These are phyloP conservation scores for Emmonsiellopsis sp. DNA, from an alignment of 2,329 filamentous ascomycete genomes.

Conservation along the genomic window DNA sequence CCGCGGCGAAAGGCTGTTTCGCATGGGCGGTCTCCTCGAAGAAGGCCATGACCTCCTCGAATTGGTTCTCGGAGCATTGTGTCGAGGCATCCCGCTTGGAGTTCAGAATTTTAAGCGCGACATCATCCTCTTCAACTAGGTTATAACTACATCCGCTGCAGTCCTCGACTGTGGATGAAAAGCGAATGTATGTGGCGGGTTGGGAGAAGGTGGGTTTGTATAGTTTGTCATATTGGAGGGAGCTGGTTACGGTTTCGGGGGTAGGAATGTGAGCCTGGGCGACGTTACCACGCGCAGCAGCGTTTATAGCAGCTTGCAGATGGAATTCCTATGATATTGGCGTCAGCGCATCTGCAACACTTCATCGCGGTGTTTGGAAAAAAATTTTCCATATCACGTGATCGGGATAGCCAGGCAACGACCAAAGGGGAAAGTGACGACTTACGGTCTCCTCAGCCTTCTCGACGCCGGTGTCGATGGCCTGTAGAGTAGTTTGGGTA, in stretches of 20 bases:
- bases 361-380: background rate
- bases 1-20: slow-evolving; percentile 78
- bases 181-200: slow-evolving; percentile 89
- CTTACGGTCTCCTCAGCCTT: slow-evolving; percentile 95
- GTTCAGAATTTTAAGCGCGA: slow-evolving; percentile 77
- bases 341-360: slow-evolving; percentile 2
- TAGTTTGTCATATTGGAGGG: slow-evolving; percentile 76
- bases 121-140: slow-evolving; percentile 85
- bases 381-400: slow-evolving; percentile 27
- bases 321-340: slow-evolving; percentile 68
- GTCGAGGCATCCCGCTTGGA: slow-evolving; percentile 55
- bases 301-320: slow-evolving; percentile 74
- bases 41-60: slow-evolving; percentile 89
- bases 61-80: slow-evolving; percentile 77
- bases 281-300: slow-evolving; percentile 51
- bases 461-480: slow-evolving; percentile 92
- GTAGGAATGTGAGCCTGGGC: slow-evolving; percentile 59
- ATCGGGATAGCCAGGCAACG: slow-evolving; percentile 23
- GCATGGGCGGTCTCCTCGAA: slow-evolving; percentile 80
- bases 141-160: slow-evolving; percentile 86
- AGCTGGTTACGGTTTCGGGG: slow-evolving; percentile 53
- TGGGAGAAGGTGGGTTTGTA: slow-evolving; percentile 73
- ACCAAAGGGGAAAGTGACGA: slow-evolving; percentile 43
- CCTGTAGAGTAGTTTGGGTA: slow-evolving; percentile 68
- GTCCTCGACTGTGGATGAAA: slow-evolving; percentile 96